Evolutionary conservation across 441 rosid species (phyloP).

Genomic region (Lepidium campestre): DNA sequence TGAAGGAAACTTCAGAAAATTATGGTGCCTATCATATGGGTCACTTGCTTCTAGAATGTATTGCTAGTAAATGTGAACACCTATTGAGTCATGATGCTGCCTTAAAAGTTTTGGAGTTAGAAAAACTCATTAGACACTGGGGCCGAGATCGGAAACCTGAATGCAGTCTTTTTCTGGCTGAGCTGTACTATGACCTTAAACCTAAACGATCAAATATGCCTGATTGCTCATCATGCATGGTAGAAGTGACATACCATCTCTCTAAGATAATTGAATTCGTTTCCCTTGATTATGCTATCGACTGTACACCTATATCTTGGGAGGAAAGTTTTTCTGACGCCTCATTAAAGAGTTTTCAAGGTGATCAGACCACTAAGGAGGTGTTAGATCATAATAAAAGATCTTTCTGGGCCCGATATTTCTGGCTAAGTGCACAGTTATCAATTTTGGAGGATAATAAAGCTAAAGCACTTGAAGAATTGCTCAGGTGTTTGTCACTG

Average conservation of each 20-base stretch:
- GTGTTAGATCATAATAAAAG: conserved; percentile 37
- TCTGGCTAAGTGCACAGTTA: conserved; percentile 91
- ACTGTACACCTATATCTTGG: conserved; percentile 31
- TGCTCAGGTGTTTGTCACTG: conserved; percentile 62
- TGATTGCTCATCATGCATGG: conserved; percentile 50
- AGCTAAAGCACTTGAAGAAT: conserved; percentile 75
- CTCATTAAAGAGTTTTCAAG: conserved; percentile 34
- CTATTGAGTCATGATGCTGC: conserved; percentile 45
- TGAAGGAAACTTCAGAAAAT: conserved; percentile 65
- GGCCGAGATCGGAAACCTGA: conserved; percentile 80
- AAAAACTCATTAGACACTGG: conserved; percentile 83
- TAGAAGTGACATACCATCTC: conserved; percentile 82
- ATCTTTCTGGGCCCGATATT: conserved; percentile 81
- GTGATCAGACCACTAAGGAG: conserved; percentile 29
- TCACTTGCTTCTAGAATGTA: conserved; percentile 86
- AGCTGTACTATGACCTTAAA: conserved; percentile 76
- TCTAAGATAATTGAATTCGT: conserved; percentile 91
- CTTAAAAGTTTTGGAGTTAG: conserved; percentile 73
- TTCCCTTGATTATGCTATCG: conserved; percentile 57
- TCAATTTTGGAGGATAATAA: conserved; percentile 76
- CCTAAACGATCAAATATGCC: conserved; percentile 47
- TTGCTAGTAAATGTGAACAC: conserved; percentile 41
- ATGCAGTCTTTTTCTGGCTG: conserved; percentile 95
- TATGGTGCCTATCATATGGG: conserved; percentile 87
- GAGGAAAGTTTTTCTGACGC: conserved; percentile 28